phyloP scores from a whole-genome alignment of 2,329 filamentous ascomycete species.

The Cordyceps cateniannulata region DNA sequence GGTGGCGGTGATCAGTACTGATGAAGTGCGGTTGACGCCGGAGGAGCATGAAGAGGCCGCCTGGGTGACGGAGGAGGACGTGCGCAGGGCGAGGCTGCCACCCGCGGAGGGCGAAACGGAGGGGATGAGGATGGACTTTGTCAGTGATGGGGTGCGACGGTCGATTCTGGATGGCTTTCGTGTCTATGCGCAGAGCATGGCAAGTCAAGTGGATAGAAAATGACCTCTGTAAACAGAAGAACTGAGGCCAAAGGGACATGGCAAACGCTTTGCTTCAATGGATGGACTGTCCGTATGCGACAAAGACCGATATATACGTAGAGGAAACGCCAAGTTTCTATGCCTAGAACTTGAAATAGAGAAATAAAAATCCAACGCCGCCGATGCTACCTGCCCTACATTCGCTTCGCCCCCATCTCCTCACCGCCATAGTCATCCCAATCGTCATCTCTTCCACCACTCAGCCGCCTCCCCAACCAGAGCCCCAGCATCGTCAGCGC shows the following conservation, averaged over 20 bases:
- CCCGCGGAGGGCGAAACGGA: constrained; percentile 16
- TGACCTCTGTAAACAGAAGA: neutral
- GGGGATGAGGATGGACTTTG: constrained; percentile 24
- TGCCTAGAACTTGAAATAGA: constrained; percentile 12
- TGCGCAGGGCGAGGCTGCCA: constrained; percentile 15
- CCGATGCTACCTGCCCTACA: constrained; percentile 20
- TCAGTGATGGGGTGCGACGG: constrained; percentile 25
- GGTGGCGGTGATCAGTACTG: constrained; percentile 21
- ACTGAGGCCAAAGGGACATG: too few species aligned
- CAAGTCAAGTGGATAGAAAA: neutral
- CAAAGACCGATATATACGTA: neutral
- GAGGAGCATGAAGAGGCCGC: constrained; percentile 32
- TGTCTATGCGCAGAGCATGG: constrained; percentile 6
- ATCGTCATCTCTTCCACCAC: constrained; percentile 42
- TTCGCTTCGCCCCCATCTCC: constrained; percentile 66
- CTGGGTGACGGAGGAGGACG: constrained; percentile 34
- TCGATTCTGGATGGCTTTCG: constrained; percentile 28
- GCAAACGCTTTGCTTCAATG: constrained; percentile 5
- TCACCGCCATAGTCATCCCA: constrained; percentile 56
- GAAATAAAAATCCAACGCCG: constrained; percentile 5
- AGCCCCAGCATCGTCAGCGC: constrained; percentile 62
- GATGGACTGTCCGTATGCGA: neutral
- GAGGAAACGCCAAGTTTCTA: neutral
- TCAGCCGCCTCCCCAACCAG: constrained; percentile 61
- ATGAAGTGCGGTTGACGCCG: neutral